Evolutionary conservation across 2,329 filamentous ascomycete species (phyloP).

Genomic region (Ascochyta pisi): DNA sequence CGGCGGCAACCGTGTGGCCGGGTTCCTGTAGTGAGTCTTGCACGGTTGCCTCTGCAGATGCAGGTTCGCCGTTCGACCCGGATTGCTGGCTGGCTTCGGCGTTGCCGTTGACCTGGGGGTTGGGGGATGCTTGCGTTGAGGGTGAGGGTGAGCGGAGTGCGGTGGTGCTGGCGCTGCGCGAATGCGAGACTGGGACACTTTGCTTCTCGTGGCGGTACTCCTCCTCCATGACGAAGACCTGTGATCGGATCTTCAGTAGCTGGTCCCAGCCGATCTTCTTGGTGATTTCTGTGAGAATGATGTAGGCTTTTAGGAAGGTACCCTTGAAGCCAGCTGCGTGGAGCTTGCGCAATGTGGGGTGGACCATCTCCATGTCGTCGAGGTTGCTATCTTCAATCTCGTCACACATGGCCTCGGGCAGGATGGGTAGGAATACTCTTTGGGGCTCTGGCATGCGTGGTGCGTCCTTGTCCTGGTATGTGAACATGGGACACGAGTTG

Average conservation of each 20-base stretch:
- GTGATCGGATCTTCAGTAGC: conserved; percentile 89
- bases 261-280: conserved; percentile 98
- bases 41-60: conserved; percentile 34
- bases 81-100: conserved; percentile 37
- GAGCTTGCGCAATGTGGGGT: conserved; percentile 83
- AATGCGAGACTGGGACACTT: conserved; percentile 44
- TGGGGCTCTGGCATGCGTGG: conserved; percentile 93
- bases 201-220: conserved; percentile 89
- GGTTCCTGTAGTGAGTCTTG: conserved; percentile 73
- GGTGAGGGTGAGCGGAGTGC: conserved; percentile 71
- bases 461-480: conserved; percentile 97
- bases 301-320: conserved; percentile 94
- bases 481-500: conserved; percentile 99
- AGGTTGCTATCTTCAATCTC: conserved; percentile 91
- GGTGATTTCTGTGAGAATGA: conserved; percentile 92
- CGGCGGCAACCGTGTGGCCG: conserved; percentile 77
- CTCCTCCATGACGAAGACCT: conserved; percentile 99
- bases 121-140: conserved; percentile 27
- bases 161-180: conserved; percentile 80
- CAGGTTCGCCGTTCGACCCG: conserved; percentile 34
- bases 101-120: conserved; percentile 50
- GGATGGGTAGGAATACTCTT: conserved; percentile 83
- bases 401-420: conserved; percentile 88
- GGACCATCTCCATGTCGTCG: conserved; percentile 82
- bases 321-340: conserved; percentile 91